These are phyloP conservation scores for Porphyra umbilicalis DNA, from an alignment of 31 red algal genomes.

Conservation along the genomic window DNA sequence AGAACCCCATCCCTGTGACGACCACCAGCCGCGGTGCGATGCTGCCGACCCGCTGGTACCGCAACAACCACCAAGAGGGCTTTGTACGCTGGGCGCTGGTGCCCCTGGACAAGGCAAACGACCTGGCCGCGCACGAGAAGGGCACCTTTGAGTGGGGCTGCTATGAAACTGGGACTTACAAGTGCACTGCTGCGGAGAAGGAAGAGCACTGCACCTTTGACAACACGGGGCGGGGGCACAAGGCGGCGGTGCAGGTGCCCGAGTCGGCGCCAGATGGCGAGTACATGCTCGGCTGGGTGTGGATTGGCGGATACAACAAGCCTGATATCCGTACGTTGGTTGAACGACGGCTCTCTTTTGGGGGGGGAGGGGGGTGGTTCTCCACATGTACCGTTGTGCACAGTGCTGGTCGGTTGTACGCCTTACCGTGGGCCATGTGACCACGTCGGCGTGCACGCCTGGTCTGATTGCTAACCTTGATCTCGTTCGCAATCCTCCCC, in stretches of 20 bases:
- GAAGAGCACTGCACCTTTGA: neutral
- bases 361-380: too few relatives aligned
- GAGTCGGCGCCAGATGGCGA: neutral
- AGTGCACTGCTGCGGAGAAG: neutral
- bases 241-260: neutral
- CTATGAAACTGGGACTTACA: neutral
- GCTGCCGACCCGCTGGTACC: neutral
- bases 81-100: neutral
- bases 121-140: neutral
- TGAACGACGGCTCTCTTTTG: neutral
- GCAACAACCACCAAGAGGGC: neutral
- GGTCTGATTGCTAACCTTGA: too few relatives aligned
- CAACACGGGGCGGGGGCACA: neutral
- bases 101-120: neutral
- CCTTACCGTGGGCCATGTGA: too few relatives aligned
- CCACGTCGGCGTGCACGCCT: too few relatives aligned
- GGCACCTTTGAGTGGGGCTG: neutral
- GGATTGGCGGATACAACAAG: neutral
- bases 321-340: neutral
- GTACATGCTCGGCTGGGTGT: neutral
- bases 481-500: too few relatives aligned
- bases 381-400: too few relatives aligned
- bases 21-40: neutral
- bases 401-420: too few relatives aligned
- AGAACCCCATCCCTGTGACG: neutral